phyloP scores from a whole-genome alignment of 2,329 filamentous ascomycete species.

The Claviceps sp. region DNA sequence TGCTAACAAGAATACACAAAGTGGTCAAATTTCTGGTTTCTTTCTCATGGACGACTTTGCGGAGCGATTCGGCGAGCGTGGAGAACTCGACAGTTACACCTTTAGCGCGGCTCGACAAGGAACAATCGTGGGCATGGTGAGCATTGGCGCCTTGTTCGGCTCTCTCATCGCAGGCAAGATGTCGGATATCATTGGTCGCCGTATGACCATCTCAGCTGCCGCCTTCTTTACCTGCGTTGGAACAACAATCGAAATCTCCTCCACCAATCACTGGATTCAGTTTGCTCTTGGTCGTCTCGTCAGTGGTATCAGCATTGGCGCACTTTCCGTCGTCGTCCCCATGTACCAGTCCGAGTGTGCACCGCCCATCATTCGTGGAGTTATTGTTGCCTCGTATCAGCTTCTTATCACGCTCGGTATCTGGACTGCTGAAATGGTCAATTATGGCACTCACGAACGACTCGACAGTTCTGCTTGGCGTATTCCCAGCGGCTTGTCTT shows the following conservation, averaged over 20 bases:
- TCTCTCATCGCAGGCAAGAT: constrained; percentile 45
- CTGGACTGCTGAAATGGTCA: constrained; percentile 43
- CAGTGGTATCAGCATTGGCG: constrained; percentile 53
- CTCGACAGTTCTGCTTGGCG: constrained; percentile 43
- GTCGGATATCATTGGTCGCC: constrained; percentile 48
- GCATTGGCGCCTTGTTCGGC: constrained; percentile 45
- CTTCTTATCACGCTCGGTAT: constrained; percentile 59
- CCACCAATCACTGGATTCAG: constrained; percentile 44
- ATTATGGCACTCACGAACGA: constrained; percentile 43
- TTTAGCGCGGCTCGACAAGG: constrained; percentile 50
- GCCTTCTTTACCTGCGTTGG: constrained; percentile 51
- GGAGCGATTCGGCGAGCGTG: constrained; percentile 36
- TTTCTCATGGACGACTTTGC: constrained; percentile 46
- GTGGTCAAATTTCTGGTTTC: constrained; percentile 49
- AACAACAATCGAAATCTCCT: constrained; percentile 50
- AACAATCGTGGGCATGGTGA: constrained; percentile 47
- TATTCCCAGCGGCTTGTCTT: constrained; percentile 44
- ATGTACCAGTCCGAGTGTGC: constrained; percentile 59
- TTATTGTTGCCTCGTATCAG: constrained; percentile 52
- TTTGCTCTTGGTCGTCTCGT: constrained; percentile 51
- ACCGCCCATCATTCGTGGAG: constrained; percentile 49
- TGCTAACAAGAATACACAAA: constrained; percentile 10
- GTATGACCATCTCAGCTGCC: constrained; percentile 47
- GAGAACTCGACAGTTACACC: not conserved
- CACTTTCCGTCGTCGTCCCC: constrained; percentile 48